Conservation (phyloP, 176 grass and related monocot species). For the Olyra latifolia region DNA sequence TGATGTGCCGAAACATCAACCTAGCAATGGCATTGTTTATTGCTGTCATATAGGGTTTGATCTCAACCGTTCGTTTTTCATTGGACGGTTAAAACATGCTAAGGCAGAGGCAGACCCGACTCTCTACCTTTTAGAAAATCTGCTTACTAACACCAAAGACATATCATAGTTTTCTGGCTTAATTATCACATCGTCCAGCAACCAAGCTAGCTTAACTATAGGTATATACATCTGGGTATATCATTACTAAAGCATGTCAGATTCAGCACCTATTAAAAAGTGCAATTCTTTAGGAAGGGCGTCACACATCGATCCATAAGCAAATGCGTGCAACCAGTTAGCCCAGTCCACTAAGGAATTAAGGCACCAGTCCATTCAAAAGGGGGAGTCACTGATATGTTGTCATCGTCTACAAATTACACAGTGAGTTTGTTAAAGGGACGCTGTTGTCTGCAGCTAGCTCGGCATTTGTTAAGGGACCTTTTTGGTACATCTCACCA, state of each 20-base stretch:
- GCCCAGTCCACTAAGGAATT: background rate
- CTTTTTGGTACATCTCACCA: background rate
- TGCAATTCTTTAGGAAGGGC: background rate
- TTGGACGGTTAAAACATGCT: too few species aligned
- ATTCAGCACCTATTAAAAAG: background rate
- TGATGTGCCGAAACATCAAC: too few species aligned
- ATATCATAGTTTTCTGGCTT: background rate
- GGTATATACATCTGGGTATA: background rate
- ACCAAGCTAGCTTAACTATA: background rate
- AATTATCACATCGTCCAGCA: background rate
- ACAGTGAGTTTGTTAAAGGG: background rate
- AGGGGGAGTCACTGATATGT: background rate
- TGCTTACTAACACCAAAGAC: background rate
- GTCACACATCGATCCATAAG: background rate
- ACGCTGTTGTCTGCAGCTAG: background rate
- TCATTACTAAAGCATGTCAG: background rate
- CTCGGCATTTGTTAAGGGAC: background rate
- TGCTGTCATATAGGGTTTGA: too few species aligned
- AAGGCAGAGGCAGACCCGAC: too few species aligned
- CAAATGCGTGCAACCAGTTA: background rate
- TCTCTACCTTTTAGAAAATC: too few species aligned
- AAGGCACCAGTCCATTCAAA: background rate
- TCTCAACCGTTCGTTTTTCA: too few species aligned
- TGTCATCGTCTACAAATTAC: background rate
- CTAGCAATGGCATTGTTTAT: too few species aligned